Conservation (phyloP, 2,329 filamentous ascomycete genomes). For the Apiospora kogelbergensis region DNA sequence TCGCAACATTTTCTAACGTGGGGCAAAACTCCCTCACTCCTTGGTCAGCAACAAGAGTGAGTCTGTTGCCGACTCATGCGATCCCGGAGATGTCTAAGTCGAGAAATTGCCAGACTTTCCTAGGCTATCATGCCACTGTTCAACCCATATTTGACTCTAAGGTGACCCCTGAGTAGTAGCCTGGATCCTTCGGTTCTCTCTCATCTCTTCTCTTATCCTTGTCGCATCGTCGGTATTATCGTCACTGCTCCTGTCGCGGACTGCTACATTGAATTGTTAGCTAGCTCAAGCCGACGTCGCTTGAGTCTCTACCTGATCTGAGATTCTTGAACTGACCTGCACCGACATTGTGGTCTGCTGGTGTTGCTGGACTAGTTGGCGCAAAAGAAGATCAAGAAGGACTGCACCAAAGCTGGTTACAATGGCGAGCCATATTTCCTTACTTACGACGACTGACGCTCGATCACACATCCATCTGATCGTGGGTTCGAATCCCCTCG, state of each 20-base stretch:
- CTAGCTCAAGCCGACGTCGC: background rate
- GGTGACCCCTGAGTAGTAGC: background rate
- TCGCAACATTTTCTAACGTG: constrained; percentile 11
- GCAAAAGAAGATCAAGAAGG: background rate
- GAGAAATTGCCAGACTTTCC: background rate
- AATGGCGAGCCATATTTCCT: constrained; percentile 39
- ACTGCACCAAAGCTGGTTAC: background rate
- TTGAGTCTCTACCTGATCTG: background rate
- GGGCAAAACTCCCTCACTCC: constrained; percentile 4
- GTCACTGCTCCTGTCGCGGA: background rate
- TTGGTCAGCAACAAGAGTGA: background rate
- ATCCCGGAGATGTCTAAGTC: constrained; percentile 3
- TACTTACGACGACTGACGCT: constrained; percentile 74
- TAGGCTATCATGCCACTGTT: background rate
- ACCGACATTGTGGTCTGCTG: background rate
- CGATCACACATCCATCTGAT: constrained; percentile 77
- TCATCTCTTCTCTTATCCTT: background rate
- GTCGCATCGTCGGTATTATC: background rate
- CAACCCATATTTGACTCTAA: background rate
- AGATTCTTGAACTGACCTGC: background rate
- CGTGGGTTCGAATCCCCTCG: constrained; percentile 82
- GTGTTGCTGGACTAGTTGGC: background rate
- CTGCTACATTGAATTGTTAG: background rate
- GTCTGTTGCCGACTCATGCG: background rate
- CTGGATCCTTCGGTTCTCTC: background rate